These are phyloP conservation scores for Cladophialophora yegresii DNA, from an alignment of 2,329 filamentous ascomycete species.

Conservation along the genomic window DNA sequence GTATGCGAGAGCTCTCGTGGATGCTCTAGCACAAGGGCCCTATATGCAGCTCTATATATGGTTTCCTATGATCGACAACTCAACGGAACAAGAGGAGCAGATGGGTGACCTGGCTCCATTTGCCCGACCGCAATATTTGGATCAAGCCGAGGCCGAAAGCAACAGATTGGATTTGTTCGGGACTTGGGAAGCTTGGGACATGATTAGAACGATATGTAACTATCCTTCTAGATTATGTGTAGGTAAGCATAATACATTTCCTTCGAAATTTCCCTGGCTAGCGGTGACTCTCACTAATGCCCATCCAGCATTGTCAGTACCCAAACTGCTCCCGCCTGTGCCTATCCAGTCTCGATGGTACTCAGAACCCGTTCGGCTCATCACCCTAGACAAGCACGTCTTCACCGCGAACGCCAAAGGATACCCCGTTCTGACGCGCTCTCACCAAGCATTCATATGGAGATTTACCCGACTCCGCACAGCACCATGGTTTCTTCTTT, in stretches of 20 bases:
- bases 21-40: constrained; percentile 71
- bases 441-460: constrained; percentile 60
- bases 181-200: constrained; percentile 92
- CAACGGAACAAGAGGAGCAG: constrained; percentile 54
- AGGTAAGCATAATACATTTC: constrained; percentile 62
- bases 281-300: constrained; percentile 18
- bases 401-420: constrained; percentile 62
- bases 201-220: constrained; percentile 79
- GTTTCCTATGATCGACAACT: constrained; percentile 78
- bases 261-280: neutral
- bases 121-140: constrained; percentile 46
- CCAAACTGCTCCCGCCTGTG: constrained; percentile 59
- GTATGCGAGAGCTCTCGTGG: constrained; percentile 81
- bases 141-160: constrained; percentile 38
- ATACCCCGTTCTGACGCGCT: constrained; percentile 60
- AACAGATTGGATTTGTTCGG: constrained; percentile 70
- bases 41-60: constrained; percentile 80
- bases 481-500: constrained; percentile 62
- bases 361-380: constrained; percentile 62
- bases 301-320: constrained; percentile 57
- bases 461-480: constrained; percentile 60
- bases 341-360: constrained; percentile 63
- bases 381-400: constrained; percentile 55
- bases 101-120: constrained; percentile 50
- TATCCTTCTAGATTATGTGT: constrained; percentile 80